Evolutionary conservation across 768 basidiomycete species (phyloP).

Genomic region (Collybiopsis confluens): DNA sequence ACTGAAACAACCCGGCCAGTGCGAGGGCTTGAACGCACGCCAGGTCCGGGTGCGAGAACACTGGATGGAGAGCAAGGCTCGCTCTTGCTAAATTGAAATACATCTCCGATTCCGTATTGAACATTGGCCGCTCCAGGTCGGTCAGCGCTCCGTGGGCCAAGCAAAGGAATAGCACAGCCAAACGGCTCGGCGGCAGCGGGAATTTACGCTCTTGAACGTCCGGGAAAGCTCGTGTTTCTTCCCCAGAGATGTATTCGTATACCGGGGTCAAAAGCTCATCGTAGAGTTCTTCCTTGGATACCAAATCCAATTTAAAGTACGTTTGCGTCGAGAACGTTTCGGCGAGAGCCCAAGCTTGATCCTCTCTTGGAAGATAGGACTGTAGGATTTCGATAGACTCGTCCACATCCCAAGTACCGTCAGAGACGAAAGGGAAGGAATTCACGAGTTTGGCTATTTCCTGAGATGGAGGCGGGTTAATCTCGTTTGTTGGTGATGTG

Average conservation of each 20-base stretch:
- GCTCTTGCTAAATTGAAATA: constrained; percentile 13
- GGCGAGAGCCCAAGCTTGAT: constrained; percentile 38
- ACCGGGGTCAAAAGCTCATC: constrained; percentile 36
- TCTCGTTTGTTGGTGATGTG: constrained; percentile 11
- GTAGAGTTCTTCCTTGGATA: constrained; percentile 16
- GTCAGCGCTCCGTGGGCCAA: constrained; percentile 31
- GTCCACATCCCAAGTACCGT: constrained; percentile 15
- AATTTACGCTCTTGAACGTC: not conserved
- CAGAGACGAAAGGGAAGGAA: constrained; percentile 20
- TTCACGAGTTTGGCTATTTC: constrained; percentile 21
- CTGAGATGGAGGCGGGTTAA: constrained; percentile 12
- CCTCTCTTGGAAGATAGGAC: constrained; percentile 24
- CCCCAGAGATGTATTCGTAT: constrained; percentile 4
- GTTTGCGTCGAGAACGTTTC: constrained; percentile 40
- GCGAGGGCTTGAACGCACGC: constrained; percentile 16
- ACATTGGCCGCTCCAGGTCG: constrained; percentile 31
- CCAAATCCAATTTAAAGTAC: constrained; percentile 16
- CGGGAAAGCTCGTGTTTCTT: constrained; percentile 16
- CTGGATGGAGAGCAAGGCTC: constrained; percentile 10
- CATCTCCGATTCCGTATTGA: constrained; percentile 15
- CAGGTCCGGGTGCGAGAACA: constrained; percentile 9
- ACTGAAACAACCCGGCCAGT: constrained; percentile 12
- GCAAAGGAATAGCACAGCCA: constrained; percentile 25
- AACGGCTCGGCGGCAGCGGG: constrained; percentile 19
- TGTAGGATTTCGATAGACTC: constrained; percentile 19